phyloP scores from a whole-genome alignment of 2,329 filamentous ascomycete genomes.

The Fusarium stilboides region DNA sequence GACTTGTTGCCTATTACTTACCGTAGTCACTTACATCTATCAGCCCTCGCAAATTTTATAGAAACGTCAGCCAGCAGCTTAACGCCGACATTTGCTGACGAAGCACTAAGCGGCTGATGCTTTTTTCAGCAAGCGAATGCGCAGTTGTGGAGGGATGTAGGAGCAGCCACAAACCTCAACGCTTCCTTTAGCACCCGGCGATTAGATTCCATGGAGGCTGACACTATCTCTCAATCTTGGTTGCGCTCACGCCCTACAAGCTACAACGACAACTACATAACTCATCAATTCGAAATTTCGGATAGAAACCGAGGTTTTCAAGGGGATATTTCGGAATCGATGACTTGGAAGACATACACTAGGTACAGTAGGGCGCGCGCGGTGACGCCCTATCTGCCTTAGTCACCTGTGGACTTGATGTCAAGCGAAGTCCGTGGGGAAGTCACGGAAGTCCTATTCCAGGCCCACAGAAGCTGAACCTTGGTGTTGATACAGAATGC shows the following conservation, averaged over 20 bases:
- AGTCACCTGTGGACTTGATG: conserved; percentile 2
- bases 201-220: neutral
- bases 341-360: neutral
- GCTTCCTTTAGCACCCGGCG: neutral
- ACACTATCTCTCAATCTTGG: neutral
- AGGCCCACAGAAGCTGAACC: no score
- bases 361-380: conserved; percentile 4
- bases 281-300: conserved; percentile 8
- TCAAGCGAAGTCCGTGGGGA: conserved; percentile 6
- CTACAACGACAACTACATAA: neutral
- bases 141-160: neutral
- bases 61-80: conserved; percentile 5
- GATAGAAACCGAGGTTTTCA: neutral
- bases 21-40: neutral
- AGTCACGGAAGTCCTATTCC: no score
- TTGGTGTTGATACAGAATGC: neutral
- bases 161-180: neutral
- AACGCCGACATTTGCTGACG: conserved; percentile 23
- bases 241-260: neutral
- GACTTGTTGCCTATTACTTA: neutral
- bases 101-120: conserved; percentile 23
- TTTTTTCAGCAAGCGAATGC: conserved; percentile 13
- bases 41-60: neutral
- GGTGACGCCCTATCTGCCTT: conserved; percentile 4
- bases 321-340: neutral